Evolutionary conservation across 176 grass and related monocot species (phyloP).

Genomic region (Rhynchospora pubera): DNA sequence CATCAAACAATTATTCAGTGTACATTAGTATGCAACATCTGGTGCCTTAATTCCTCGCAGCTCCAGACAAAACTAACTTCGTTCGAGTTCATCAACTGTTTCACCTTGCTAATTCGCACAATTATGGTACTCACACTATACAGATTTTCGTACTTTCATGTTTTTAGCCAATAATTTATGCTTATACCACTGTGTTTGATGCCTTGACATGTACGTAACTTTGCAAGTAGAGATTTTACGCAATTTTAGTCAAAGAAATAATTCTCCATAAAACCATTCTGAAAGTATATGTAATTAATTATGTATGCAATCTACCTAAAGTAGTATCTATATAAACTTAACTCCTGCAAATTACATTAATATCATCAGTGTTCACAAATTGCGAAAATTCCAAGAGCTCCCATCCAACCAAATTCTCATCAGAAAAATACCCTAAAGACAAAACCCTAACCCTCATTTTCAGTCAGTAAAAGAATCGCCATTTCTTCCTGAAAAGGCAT

Average conservation of each 20-base stretch:
- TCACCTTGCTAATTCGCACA: neutral
- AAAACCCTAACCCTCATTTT: conserved; percentile 4
- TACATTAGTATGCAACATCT: neutral
- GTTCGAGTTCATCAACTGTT: too few species aligned
- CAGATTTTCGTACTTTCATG: neutral
- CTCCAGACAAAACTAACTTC: too few species aligned
- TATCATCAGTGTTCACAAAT: neutral
- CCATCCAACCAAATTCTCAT: neutral
- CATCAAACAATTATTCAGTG: neutral
- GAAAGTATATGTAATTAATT: neutral
- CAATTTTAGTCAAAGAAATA: neutral
- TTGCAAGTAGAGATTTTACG: neutral
- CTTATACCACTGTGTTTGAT: neutral
- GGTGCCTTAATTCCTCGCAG: too few species aligned
- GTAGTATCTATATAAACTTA: neutral
- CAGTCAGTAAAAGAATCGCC: neutral
- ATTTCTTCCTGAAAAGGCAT: neutral
- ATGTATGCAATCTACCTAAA: neutral
- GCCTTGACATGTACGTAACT: neutral
- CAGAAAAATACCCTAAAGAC: neutral
- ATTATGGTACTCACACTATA: neutral
- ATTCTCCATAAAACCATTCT: neutral
- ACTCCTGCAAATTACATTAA: neutral
- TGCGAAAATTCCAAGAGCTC: neutral
- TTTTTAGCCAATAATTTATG: neutral